Percentiles rank a stretch among this genome's conserved stretches.
phyloP scores from a whole-genome alignment of 2,329 filamentous ascomycete species.

The Talaromyces albobiverticillius region DNA sequence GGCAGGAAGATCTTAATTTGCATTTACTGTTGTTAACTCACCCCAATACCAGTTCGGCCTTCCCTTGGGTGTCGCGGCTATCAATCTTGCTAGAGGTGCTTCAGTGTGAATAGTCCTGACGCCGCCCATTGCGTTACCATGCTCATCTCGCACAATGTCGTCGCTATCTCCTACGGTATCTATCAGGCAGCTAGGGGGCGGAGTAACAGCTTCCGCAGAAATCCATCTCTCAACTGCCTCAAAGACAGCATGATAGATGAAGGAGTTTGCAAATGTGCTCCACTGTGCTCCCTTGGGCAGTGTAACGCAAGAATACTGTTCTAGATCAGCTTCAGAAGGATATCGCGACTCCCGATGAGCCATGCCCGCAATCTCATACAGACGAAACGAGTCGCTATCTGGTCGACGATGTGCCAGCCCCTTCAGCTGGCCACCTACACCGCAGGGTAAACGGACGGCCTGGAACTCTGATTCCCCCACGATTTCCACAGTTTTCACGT shows the following conservation, averaged over 20 bases:
- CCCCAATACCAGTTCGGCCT: background rate
- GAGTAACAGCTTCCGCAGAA: background rate
- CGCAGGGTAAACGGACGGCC: background rate
- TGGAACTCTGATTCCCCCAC: background rate
- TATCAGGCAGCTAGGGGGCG: background rate
- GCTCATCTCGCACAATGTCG: background rate
- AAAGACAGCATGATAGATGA: background rate
- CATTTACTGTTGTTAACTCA: background rate
- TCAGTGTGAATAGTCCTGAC: background rate
- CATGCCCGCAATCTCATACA: background rate
- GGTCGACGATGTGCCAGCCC: background rate
- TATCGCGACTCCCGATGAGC: background rate
- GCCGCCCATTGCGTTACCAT: background rate
- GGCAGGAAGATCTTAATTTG: background rate
- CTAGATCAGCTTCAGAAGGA: background rate
- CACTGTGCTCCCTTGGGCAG: background rate
- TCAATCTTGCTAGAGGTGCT: background rate
- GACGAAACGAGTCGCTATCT: background rate
- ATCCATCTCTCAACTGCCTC: background rate
- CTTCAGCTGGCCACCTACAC: background rate
- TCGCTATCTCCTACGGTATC: background rate
- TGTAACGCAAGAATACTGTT: background rate
- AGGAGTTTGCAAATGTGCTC: background rate
- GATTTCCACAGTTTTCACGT: background rate
- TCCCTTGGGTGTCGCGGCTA: background rate